A percentile compares a stretch with the other conserved stretches of the same genome.
These are phyloP conservation scores for Neurospora sp. DNA, from an alignment of 495 filamentous ascomycete genomes.

Conservation along the genomic window DNA sequence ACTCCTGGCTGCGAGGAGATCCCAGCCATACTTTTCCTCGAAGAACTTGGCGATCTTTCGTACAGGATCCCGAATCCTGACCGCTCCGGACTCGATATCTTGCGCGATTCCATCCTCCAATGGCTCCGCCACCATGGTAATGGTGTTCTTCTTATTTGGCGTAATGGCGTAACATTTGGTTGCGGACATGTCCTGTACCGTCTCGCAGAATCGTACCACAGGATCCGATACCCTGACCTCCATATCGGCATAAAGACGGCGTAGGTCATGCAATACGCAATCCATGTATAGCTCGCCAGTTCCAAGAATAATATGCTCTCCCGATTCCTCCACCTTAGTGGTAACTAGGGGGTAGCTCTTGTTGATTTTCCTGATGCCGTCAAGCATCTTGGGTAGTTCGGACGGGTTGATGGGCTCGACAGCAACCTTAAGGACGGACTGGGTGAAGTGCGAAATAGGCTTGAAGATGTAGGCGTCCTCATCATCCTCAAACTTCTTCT, in stretches of 20 bases:
- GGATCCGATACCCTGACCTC: conserved; percentile 97
- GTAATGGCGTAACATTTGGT: conserved; percentile 97
- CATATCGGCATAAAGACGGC: conserved; percentile 94
- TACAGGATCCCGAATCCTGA: conserved; percentile 86
- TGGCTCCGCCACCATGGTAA: conserved; percentile 96
- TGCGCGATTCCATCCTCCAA: conserved; percentile 89
- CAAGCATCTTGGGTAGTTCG: conserved; percentile 98
- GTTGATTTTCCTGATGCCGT: conserved; percentile 91
- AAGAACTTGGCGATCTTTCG: conserved; percentile 94
- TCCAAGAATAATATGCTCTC: conserved; percentile 88
- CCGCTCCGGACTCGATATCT: conserved; percentile 85
- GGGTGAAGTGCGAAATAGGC: conserved; percentile 87
- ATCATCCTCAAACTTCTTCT: conserved; percentile 65
- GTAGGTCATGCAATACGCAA: conserved; percentile 91
- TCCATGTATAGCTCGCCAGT: conserved; percentile 99
- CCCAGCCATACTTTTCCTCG: conserved; percentile 95
- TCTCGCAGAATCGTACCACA: conserved; percentile 95
- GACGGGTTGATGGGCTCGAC: conserved; percentile 98
- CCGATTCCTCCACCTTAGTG: conserved; percentile 98
- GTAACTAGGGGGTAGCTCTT: conserved; percentile 92
- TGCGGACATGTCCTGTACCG: conserved; percentile 91
- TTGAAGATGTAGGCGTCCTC: conserved; percentile 93
- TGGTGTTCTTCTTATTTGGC: conserved; percentile 98
- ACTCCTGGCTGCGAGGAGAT: conserved; percentile 83
- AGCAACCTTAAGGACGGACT: conserved; percentile 95